Conservation (phyloP, 495 filamentous ascomycete genomes). For the Aspergillus incahuasiensis region DNA sequence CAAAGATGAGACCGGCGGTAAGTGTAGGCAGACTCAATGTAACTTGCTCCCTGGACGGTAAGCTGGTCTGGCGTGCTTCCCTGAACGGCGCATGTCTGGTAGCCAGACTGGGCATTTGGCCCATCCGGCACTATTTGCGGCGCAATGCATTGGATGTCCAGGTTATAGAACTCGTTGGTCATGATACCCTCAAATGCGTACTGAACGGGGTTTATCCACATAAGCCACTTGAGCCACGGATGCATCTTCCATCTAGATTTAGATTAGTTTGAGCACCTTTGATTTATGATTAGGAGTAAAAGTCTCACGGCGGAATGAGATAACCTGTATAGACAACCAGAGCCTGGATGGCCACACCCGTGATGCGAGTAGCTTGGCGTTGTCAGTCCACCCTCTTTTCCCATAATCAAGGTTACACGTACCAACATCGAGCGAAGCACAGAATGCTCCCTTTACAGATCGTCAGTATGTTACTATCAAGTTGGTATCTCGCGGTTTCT, state of each 20-base stretch:
- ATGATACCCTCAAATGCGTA: constrained; percentile 70
- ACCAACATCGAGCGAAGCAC: constrained; percentile 56
- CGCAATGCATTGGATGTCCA: constrained; percentile 46
- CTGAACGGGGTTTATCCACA: constrained; percentile 68
- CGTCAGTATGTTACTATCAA: too few species aligned
- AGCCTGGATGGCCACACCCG: constrained; percentile 57
- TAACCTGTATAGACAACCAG: constrained; percentile 69
- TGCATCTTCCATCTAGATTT: constrained; percentile 71
- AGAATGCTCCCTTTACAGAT: constrained; percentile 47
- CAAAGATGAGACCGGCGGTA: constrained; percentile 56
- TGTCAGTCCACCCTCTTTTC: neutral
- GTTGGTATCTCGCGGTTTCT: too few species aligned
- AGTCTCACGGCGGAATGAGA: neutral
- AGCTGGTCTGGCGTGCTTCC: constrained; percentile 48
- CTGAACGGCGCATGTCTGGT: constrained; percentile 58
- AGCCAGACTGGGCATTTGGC: constrained; percentile 48
- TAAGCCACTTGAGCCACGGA: constrained; percentile 77
- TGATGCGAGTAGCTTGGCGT: constrained; percentile 53
- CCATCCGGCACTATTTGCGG: constrained; percentile 58
- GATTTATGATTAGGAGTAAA: neutral
- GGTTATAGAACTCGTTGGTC: constrained; percentile 53
- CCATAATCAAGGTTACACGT: constrained; percentile 5
- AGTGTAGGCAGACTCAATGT: constrained; percentile 49
- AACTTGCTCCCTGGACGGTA: constrained; percentile 49
- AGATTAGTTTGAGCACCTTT: constrained; percentile 53